phyloP scores from a whole-genome alignment of 2,329 filamentous ascomycete genomes.

The Exserohilum rostratum region DNA sequence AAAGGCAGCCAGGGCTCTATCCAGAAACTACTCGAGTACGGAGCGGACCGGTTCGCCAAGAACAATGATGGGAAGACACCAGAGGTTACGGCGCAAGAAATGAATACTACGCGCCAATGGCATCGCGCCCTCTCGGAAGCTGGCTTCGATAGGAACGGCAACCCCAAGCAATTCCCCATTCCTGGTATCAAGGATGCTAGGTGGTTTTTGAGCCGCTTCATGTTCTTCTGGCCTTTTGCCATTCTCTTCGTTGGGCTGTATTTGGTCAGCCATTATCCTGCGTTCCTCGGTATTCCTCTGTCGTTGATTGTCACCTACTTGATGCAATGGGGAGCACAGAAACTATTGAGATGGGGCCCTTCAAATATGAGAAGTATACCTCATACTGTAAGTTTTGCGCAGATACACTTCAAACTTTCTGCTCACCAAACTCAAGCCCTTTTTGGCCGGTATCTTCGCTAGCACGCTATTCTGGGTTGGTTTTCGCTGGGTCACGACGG shows the following conservation, averaged over 20 bases:
- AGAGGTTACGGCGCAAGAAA: conserved; percentile 81
- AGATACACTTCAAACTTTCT: not conserved
- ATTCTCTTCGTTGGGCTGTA: conserved; percentile 74
- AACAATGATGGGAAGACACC: conserved; percentile 92
- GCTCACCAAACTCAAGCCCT: conserved; percentile 66
- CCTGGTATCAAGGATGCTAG: conserved; percentile 77
- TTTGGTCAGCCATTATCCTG: conserved; percentile 73
- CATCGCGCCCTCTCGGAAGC: conserved; percentile 80
- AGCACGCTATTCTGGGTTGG: conserved; percentile 82
- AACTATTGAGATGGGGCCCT: conserved; percentile 80
- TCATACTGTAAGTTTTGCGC: conserved; percentile 70
- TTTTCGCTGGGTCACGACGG: conserved; percentile 73
- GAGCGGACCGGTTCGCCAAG: conserved; percentile 88
- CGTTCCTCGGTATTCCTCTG: conserved; percentile 78
- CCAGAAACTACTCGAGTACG: conserved; percentile 93
- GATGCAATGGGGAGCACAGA: conserved; percentile 78
- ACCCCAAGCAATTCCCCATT: conserved; percentile 74
- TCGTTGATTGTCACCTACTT: conserved; percentile 69
- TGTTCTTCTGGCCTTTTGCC: conserved; percentile 87
- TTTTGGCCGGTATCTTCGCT: conserved; percentile 91
- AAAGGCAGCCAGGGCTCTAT: conserved; percentile 90
- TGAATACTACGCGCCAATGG: conserved; percentile 85
- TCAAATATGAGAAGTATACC: conserved; percentile 88
- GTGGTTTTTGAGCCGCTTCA: conserved; percentile 79
- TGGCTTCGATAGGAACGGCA: conserved; percentile 81